Percentiles rank a stretch among this genome's conserved stretches.
Evolutionary conservation across 345 rosid genomes (phyloP).

Genomic region (Arabidopsis suecica): DNA sequence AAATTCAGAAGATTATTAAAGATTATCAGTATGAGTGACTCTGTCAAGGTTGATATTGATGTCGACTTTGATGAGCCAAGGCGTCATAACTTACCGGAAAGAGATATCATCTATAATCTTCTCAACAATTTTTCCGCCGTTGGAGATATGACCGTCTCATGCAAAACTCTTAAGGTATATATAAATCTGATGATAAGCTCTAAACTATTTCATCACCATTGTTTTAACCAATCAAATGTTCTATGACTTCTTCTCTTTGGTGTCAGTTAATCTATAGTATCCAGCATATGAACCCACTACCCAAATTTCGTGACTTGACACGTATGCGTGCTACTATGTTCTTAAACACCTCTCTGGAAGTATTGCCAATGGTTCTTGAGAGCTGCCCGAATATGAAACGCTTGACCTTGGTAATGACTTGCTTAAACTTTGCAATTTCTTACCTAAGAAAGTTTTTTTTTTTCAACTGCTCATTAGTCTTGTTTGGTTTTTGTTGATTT

Average conservation of each 20-base stretch:
- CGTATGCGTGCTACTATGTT: constrained; percentile 17
- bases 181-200: background rate
- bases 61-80: background rate
- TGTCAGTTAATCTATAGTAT: background rate
- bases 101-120: background rate
- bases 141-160: constrained; percentile 23
- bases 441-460: background rate
- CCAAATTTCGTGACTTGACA: constrained; percentile 10
- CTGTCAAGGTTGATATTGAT: constrained; percentile 19
- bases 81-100: background rate
- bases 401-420: constrained; percentile 18
- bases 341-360: background rate
- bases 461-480: background rate
- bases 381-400: constrained; percentile 19
- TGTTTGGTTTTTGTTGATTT: background rate
- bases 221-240: background rate
- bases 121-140: constrained; percentile 5
- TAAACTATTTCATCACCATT: background rate
- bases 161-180: constrained; percentile 5
- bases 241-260: constrained; percentile 10
- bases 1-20: background rate
- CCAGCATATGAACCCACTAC: background rate
- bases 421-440: constrained; percentile 2
- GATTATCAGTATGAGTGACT: constrained; percentile 14
- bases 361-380: constrained; percentile 17